Percentiles rank a stretch among this genome's conserved stretches.
phyloP scores from a whole-genome alignment of 208 protist species.

The Wallacemonas rigidus region DNA sequence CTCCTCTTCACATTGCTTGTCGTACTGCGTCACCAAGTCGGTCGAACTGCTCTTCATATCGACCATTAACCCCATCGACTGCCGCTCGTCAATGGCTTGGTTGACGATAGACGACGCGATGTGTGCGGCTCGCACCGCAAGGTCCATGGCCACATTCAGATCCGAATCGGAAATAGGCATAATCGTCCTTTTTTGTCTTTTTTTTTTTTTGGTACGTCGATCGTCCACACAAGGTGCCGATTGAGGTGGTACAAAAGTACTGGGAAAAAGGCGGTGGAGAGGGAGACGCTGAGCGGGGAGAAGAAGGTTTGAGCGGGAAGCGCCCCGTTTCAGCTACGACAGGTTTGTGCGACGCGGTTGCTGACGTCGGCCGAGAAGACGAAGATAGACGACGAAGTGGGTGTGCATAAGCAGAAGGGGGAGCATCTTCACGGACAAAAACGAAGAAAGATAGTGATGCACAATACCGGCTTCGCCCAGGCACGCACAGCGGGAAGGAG shows the following conservation, averaged over 20 bases:
- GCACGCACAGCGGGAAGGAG: no score
- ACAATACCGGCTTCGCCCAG: no score
- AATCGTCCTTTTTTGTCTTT: neutral
- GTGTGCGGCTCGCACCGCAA: constrained; percentile 65
- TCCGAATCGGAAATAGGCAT: constrained; percentile 58
- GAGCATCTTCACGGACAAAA: neutral
- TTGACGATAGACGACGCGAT: constrained; percentile 62
- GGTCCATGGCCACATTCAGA: constrained; percentile 55
- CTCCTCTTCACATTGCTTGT: constrained; percentile 80
- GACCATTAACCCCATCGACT: constrained; percentile 28
- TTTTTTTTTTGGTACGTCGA: no score
- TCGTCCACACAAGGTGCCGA: no score
- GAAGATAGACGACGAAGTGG: no score
- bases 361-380: no score
- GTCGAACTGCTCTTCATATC: constrained; percentile 44
- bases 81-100: constrained; percentile 55
- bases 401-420: neutral
- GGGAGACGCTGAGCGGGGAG: no score
- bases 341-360: no score
- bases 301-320: no score
- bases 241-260: no score
- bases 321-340: no score
- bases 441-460: neutral
- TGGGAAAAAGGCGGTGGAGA: no score
- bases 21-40: constrained; percentile 77